Evolutionary conservation across 2,329 filamentous ascomycete genomes (phyloP).

Genomic region (Pseudogymnoascus pannorum): DNA sequence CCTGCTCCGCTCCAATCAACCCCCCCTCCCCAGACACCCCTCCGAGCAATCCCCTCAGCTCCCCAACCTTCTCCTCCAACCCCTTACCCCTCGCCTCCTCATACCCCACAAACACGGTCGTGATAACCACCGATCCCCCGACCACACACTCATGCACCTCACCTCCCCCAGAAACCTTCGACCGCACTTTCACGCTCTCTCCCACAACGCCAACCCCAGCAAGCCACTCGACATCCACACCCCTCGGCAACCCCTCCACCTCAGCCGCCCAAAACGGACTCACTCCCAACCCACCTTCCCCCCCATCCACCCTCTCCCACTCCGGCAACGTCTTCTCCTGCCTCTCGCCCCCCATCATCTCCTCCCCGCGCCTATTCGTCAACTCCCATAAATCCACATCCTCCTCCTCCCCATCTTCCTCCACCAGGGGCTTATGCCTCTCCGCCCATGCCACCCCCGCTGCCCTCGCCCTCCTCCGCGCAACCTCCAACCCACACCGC

Average conservation of each 20-base stretch:
- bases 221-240: slow-evolving; percentile 77
- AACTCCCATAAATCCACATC: slow-evolving; percentile 63
- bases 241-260: slow-evolving; percentile 68
- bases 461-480: slow-evolving; percentile 32
- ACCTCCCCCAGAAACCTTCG: not conserved
- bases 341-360: slow-evolving; percentile 15
- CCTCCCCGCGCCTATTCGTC: slow-evolving; percentile 48
- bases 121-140: not conserved
- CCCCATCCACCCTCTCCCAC: slow-evolving; percentile 37
- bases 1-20: not conserved
- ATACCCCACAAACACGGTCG: slow-evolving; percentile 11
- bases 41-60: not conserved
- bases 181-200: slow-evolving; percentile 18
- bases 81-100: slow-evolving; percentile 12
- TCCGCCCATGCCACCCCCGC: slow-evolving; percentile 43
- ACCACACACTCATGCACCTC: slow-evolving; percentile 4
- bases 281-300: slow-evolving; percentile 25
- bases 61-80: not conserved
- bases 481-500: not conserved
- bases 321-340: slow-evolving; percentile 39
- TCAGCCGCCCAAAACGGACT: slow-evolving; percentile 70
- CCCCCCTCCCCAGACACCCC: slow-evolving; percentile 2
- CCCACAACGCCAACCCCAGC: slow-evolving; percentile 50
- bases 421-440: slow-evolving; percentile 24
- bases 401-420: slow-evolving; percentile 40